Conservation (phyloP, 78 protist species). For the slime mould (Dictyostelium discoideum) region DNA sequence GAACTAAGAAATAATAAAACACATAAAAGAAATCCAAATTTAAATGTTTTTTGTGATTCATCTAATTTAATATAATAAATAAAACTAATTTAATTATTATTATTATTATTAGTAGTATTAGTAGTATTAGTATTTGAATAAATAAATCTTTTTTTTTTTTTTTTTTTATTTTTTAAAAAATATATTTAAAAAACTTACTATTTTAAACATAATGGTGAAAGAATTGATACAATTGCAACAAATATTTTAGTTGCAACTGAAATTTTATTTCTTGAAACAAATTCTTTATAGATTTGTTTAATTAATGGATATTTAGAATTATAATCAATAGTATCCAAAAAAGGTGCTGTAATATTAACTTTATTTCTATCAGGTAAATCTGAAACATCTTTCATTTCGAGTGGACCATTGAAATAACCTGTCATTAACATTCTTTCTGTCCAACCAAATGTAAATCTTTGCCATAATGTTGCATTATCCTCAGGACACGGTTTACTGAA, state of each 20-base stretch:
- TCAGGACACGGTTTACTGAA: constrained; percentile 18
- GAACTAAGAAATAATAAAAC: constrained; percentile 8
- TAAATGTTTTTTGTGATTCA: background rate
- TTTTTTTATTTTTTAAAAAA: too few relatives aligned
- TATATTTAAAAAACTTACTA: too few relatives aligned
- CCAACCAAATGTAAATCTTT: constrained; percentile 19
- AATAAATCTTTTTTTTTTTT: too few relatives aligned
- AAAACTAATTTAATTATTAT: background rate
- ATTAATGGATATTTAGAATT: constrained; percentile 16
- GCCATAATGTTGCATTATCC: background rate
- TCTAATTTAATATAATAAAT: background rate
- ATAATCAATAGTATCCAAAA: background rate
- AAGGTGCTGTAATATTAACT: background rate
- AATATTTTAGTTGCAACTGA: background rate
- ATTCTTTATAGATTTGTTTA: constrained; percentile 16
- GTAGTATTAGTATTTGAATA: too few relatives aligned
- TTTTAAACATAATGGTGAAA: constrained; percentile 32
- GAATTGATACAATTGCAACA: background rate
- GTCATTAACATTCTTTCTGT: constrained; percentile 6
- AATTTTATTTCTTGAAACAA: background rate
- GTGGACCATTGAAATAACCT: constrained; percentile 30
- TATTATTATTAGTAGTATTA: too few relatives aligned
- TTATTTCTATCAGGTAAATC: background rate
- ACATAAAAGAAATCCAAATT: background rate
- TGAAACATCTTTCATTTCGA: constrained; percentile 14